phyloP scores from a whole-genome alignment of 768 basidiomycete species.

The Russula sp. region DNA sequence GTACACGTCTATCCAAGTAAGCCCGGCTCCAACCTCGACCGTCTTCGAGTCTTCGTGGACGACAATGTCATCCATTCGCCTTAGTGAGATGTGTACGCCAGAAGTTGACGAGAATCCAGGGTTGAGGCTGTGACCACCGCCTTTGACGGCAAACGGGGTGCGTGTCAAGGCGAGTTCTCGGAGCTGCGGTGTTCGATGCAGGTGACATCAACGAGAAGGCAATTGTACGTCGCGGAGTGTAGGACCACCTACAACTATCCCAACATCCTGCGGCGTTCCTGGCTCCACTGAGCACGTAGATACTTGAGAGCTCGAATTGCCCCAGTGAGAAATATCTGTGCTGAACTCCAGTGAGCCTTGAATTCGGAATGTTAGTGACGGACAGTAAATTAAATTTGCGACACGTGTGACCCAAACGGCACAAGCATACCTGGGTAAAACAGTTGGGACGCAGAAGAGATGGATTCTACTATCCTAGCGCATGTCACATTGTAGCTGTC shows the following conservation, averaged over 20 bases:
- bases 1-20: neutral
- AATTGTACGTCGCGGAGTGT: neutral
- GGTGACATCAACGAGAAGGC: neutral
- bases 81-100: neutral
- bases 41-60: neutral
- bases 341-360: conserved; percentile 5
- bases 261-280: conserved; percentile 19
- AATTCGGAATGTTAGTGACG: neutral
- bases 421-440: neutral
- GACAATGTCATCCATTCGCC: neutral
- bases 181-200: neutral
- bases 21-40: conserved; percentile 3
- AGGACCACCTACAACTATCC: conserved; percentile 11
- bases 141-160: neutral
- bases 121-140: neutral
- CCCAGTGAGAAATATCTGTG: conserved; percentile 19
- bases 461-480: neutral
- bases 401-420: neutral
- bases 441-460: neutral
- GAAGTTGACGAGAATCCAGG: neutral
- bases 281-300: conserved; percentile 23
- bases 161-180: neutral
- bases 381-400: neutral
- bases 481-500: neutral
- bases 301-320: conserved; percentile 17